Evolutionary conservation across 371 early-diverging fungal species (phyloP), one percentile per base, ranked within the genome.

Genomic region (Lichtheimia hyalospora): DNA sequence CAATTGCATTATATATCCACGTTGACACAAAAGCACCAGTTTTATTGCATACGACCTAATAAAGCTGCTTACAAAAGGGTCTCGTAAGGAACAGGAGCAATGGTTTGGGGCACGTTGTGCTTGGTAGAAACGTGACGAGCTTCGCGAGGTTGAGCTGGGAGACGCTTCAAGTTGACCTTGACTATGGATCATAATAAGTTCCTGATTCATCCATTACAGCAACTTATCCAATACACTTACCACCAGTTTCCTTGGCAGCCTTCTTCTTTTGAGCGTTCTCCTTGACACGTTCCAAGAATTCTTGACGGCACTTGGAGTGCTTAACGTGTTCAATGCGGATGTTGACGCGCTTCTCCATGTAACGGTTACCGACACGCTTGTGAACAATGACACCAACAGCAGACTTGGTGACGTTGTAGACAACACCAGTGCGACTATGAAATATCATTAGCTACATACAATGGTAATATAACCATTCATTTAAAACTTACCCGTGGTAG

Each of bases 291-390:
- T 90, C 89, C 84, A 98, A 86, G 88, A 97, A 97, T 72, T 98
- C 98, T 77, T 94, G 90, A 77, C 98, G 94, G 92, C 99, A 98
- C 89, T 96, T 97, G 84, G 97, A 97, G 93, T 96, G 97, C 89
- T 92, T 96, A 79, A 99, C 82, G 90, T 99, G 99, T 89, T 99
- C 79, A 79, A 99, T 82, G 77, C 99, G 93, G 78, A 97, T 75
- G 90, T 98, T 97, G 78, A 99, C 88, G 65, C 96, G 90, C 94
- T 99, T 99, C 85, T 98, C 98, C 61, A 99, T 84, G 87, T 89
- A 95, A 68, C 98, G 95, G 89, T 92, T 92, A 67, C 99, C 97
- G 59, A 97, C 97, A 66, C 86, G 86, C 94, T 98, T 99, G 93
- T 99, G 88, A 85, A 98, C 81, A 73, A 98, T 96, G 72, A 99